Percentiles rank a stretch among this genome's conserved stretches.
phyloP scores from a whole-genome alignment of 345 rosid species.

The Ailanthus altissimus region DNA sequence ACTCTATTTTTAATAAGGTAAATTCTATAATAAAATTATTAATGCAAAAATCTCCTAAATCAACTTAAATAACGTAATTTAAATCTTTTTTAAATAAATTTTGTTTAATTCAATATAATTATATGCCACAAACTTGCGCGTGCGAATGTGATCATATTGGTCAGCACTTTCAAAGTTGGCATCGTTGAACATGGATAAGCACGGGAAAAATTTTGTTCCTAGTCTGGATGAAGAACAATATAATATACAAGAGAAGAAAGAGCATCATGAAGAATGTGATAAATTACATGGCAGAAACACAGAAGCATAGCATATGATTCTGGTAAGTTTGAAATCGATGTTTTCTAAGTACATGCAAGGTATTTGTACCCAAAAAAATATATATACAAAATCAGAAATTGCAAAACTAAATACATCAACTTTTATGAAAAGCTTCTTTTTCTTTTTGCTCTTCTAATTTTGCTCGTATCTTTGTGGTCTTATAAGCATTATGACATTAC shows the following conservation, averaged over 20 bases:
- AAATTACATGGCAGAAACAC: not conserved
- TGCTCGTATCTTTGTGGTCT: not conserved
- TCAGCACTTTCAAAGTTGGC: not conserved
- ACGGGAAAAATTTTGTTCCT: not conserved
- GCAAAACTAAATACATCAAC: not conserved
- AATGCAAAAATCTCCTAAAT: too few relatives aligned
- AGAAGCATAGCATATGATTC: slow-evolving; percentile 6
- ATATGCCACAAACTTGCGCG: not conserved
- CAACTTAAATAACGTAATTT: too few relatives aligned
- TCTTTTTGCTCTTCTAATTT: not conserved
- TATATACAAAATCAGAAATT: not conserved
- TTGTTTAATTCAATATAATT: too few relatives aligned
- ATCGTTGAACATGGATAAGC: not conserved
- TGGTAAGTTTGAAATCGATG: slow-evolving; percentile 1
- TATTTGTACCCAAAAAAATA: not conserved
- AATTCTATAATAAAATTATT: too few relatives aligned
- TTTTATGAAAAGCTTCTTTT: not conserved
- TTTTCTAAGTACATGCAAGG: slow-evolving; percentile 8
- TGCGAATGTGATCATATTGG: not conserved
- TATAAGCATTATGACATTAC: not conserved
- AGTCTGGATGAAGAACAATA: not conserved
- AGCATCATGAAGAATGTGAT: not conserved
- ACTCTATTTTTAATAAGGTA: too few relatives aligned
- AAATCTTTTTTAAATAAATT: too few relatives aligned
- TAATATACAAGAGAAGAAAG: not conserved